phyloP scores from a whole-genome alignment of 2,329 filamentous ascomycete genomes.

The Phaeosphaeriaceae sp. region DNA sequence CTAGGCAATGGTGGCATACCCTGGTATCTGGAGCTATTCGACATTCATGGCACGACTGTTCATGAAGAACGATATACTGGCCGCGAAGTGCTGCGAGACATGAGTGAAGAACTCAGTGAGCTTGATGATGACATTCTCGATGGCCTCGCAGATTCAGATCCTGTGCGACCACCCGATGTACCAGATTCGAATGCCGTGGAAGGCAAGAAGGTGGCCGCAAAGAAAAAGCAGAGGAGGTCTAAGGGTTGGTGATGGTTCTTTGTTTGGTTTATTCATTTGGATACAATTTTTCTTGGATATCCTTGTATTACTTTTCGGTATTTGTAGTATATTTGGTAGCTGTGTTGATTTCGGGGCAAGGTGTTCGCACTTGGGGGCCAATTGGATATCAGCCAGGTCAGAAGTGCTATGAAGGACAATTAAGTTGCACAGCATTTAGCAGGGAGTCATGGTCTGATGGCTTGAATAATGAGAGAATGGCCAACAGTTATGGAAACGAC shows the following conservation, averaged over 20 bases:
- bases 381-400: slow-evolving; percentile 1
- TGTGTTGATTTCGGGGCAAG: slow-evolving; percentile 21
- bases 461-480: slow-evolving; percentile 6
- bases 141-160: slow-evolving; percentile 55
- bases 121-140: slow-evolving; percentile 90
- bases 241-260: slow-evolving; percentile 27
- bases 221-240: slow-evolving; percentile 40
- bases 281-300: slow-evolving; percentile 8
- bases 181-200: slow-evolving; percentile 32
- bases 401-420: slow-evolving; percentile 3
- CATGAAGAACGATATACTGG: slow-evolving; percentile 75
- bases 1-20: slow-evolving; percentile 71
- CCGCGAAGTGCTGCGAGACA: slow-evolving; percentile 70
- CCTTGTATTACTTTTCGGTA: slow-evolving; percentile 24
- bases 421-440: slow-evolving; percentile 25
- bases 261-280: slow-evolving; percentile 10
- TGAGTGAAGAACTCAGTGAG: slow-evolving; percentile 89
- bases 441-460: slow-evolving; percentile 21
- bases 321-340: slow-evolving; percentile 28
- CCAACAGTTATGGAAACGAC: slow-evolving; percentile 11
- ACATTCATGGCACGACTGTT: slow-evolving; percentile 79
- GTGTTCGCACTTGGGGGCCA: slow-evolving; percentile 2
- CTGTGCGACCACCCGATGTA: slow-evolving; percentile 32
- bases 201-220: slow-evolving; percentile 35
- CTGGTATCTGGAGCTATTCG: slow-evolving; percentile 86